phyloP scores from a whole-genome alignment of 2,329 filamentous ascomycete species.

The Pestalotiopsis sp. region DNA sequence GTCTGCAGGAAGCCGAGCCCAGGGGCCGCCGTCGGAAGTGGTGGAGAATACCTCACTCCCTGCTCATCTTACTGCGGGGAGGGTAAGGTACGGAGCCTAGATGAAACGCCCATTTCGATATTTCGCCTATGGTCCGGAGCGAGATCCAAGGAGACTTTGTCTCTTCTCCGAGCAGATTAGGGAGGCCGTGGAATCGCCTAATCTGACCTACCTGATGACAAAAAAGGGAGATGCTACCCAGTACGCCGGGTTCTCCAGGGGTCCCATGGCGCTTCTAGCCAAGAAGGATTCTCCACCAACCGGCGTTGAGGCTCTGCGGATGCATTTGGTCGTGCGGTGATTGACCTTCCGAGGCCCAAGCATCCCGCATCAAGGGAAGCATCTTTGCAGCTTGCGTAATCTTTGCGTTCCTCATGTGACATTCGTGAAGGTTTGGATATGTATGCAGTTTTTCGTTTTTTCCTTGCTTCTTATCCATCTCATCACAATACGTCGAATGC shows the following conservation, averaged over 20 bases:
- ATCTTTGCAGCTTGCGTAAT: background rate
- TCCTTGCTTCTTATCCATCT: too few relatives aligned
- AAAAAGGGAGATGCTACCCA: background rate
- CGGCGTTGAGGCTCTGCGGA: conserved; percentile 9
- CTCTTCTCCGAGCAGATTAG: too few relatives aligned
- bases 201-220: background rate
- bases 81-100: background rate
- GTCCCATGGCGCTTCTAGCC: background rate
- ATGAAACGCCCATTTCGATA: conserved; percentile 6
- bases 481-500: too few relatives aligned
- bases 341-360: background rate
- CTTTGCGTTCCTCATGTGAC: too few relatives aligned
- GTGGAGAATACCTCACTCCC: conserved; percentile 1
- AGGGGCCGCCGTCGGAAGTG: background rate
- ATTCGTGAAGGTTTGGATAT: too few relatives aligned
- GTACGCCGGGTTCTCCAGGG: background rate
- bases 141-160: background rate
- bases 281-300: conserved; percentile 12
- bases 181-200: too few relatives aligned
- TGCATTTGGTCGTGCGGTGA: background rate
- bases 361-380: background rate
- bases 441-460: too few relatives aligned
- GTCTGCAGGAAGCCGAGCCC: background rate
- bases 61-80: conserved; percentile 5
- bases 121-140: background rate